Evolutionary conservation across 108 stramenopile genomes (phyloP).

Genomic region (Epithemia pelagica): DNA sequence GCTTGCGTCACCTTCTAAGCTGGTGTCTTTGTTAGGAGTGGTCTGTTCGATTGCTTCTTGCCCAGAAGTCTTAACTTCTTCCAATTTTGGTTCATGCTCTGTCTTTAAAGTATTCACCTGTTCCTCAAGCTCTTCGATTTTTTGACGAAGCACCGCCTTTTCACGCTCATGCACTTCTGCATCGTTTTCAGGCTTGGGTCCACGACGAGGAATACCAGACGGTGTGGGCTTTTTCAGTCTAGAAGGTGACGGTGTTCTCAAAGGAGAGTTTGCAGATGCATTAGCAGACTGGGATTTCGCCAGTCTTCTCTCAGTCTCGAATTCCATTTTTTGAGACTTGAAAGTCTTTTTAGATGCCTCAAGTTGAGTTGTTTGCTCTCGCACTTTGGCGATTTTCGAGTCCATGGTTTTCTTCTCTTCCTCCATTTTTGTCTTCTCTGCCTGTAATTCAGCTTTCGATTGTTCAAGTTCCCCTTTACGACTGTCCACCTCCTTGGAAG

Average conservation of each 20-base stretch:
- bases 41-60: neutral
- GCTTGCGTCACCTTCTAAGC: neutral
- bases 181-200: neutral
- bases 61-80: neutral
- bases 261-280: neutral
- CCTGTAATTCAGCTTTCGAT: neutral
- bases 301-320: neutral
- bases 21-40: neutral
- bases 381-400: neutral
- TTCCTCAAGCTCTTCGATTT: neutral
- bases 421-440: neutral
- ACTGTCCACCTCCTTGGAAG: neutral
- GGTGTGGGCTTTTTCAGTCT: neutral
- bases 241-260: neutral
- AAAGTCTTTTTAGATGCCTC: neutral
- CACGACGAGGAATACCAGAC: neutral
- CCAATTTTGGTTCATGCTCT: neutral
- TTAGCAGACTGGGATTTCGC: neutral
- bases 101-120: neutral
- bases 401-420: neutral
- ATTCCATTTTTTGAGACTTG: neutral
- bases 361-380: neutral
- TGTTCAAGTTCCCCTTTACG: neutral
- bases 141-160: neutral
- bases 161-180: constrained; percentile 1